Evolutionary conservation across 768 basidiomycete species (phyloP), one percentile per base, ranked within the genome.

Genomic region (Pilatotrama ljubarskyi): DNA sequence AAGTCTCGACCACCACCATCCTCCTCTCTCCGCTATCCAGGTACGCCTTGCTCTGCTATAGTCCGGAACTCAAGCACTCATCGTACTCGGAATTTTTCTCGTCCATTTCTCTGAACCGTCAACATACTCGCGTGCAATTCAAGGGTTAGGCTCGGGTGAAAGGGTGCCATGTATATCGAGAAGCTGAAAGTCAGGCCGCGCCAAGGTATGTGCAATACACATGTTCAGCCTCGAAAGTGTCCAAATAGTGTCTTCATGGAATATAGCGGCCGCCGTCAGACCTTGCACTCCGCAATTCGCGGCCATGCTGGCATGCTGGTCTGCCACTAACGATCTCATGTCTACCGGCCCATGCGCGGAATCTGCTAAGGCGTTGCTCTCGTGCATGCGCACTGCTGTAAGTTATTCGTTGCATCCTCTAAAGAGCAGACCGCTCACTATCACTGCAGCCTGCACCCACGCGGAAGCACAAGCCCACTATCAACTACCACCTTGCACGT

Each of bases 401-500:
- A 69, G 91, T 58, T 32, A 47, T 53, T n/a, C 49, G 58, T 52
- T 54, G 20, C 52, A 44, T 41, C 25, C 29, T 55, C 24, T 25
- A 17, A n/a, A 2, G 32, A 32, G 15, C 22, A 29, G 64, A 59
- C 18, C 49, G 60, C 15, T 54, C 56, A 51, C 44, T 10, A 13
- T 20, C 13, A 22, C 58, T 37, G 14, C 69, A 94, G 91, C 87
- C 88, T 11, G 78, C 85, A 69, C 78, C 81, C 49, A 84, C 84
- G 61, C 91, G 87, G 70, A 73, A 74, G 43, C 90, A 86, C 51
- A 82, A 80, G 69, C 83, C 93, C 35, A 85, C 89, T 35, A 93
- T 95, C 77, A 95, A 95, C 74, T 95, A 92, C 72, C 91, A 94
- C 73, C 84, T 95, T 64, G 87, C 90, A 66, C 84, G 91, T 72